Conservation (phyloP, 2,329 filamentous ascomycete species). For the Neurospora sp. region DNA sequence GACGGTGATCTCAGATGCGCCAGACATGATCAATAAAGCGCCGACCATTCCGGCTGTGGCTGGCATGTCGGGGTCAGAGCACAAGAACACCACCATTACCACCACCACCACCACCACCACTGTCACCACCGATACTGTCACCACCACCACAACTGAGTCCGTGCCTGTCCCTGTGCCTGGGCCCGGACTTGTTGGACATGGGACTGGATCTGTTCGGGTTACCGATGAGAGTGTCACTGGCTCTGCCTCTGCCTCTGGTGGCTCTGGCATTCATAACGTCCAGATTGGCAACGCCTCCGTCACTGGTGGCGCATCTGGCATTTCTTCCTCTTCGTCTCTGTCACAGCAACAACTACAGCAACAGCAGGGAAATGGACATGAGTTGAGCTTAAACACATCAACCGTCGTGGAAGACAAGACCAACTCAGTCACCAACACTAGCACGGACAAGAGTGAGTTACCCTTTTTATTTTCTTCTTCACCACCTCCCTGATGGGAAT, state of each 20-base stretch:
- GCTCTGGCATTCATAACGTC: not conserved
- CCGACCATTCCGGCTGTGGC: conserved; percentile 8
- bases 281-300: not conserved
- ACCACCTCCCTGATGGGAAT: not conserved
- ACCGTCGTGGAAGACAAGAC: not conserved
- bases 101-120: not conserved
- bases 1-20: conserved; percentile 8
- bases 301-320: not conserved
- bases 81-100: conserved; percentile 1
- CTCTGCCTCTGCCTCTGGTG: not conserved
- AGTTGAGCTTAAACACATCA: not conserved
- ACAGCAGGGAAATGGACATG: not conserved
- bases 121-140: not conserved
- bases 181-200: not conserved
- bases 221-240: not conserved
- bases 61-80: not conserved
- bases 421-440: not conserved
- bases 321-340: not conserved
- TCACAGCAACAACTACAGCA: not conserved
- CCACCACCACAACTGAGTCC: not conserved
- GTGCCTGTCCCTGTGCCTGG: not conserved
- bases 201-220: not conserved
- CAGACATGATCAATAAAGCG: conserved; percentile 9
- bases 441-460: not conserved
- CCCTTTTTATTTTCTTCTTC: not conserved